A percentile compares a stretch with the other conserved stretches of the same genome.
phyloP scores from a whole-genome alignment of 1,284 basidiomycete species.

The Trametes sp. region DNA sequence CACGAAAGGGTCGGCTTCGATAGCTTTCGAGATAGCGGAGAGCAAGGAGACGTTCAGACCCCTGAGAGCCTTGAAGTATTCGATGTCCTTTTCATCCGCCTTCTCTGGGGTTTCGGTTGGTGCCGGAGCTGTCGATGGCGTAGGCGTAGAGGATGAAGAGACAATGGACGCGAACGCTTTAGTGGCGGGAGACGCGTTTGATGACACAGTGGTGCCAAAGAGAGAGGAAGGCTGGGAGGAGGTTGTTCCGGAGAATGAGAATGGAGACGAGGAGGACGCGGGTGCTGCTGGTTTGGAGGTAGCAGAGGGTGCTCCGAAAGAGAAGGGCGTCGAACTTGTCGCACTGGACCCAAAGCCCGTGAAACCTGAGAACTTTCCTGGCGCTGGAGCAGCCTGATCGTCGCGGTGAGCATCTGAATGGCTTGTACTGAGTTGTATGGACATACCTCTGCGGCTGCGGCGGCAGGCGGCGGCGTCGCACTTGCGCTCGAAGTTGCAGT shows the following conservation, averaged over 20 bases:
- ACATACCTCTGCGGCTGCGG: conserved; percentile 28
- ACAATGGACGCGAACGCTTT: conserved; percentile 46
- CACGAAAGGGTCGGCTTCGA: conserved; percentile 81
- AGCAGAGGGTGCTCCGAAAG: conserved; percentile 28
- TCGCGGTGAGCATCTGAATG: not conserved
- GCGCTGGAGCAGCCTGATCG: conserved; percentile 17
- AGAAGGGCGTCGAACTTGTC: conserved; percentile 27
- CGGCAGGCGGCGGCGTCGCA: conserved; percentile 18
- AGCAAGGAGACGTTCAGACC: conserved; percentile 83
- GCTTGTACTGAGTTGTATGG: not conserved
- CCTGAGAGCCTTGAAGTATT: conserved; percentile 79
- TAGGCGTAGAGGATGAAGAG: conserved; percentile 28
- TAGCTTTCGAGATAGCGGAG: conserved; percentile 63
- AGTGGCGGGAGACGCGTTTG: conserved; percentile 45
- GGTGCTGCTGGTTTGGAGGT: conserved; percentile 22
- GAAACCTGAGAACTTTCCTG: conserved; percentile 54
- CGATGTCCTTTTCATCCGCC: conserved; percentile 47
- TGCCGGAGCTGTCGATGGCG: conserved; percentile 25
- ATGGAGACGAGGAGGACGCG: conserved; percentile 32
- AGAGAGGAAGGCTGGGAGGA: conserved; percentile 20
- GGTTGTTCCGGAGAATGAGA: conserved; percentile 36
- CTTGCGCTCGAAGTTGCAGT: conserved; percentile 11
- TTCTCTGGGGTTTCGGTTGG: conserved; percentile 28
- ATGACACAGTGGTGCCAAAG: conserved; percentile 32
- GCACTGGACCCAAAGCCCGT: conserved; percentile 53